A percentile compares a stretch with the other conserved stretches of the same genome.
These are phyloP conservation scores for Peronosclerospora sorghi DNA, from an alignment of 352 stramenopile genomes.

Conservation along the genomic window DNA sequence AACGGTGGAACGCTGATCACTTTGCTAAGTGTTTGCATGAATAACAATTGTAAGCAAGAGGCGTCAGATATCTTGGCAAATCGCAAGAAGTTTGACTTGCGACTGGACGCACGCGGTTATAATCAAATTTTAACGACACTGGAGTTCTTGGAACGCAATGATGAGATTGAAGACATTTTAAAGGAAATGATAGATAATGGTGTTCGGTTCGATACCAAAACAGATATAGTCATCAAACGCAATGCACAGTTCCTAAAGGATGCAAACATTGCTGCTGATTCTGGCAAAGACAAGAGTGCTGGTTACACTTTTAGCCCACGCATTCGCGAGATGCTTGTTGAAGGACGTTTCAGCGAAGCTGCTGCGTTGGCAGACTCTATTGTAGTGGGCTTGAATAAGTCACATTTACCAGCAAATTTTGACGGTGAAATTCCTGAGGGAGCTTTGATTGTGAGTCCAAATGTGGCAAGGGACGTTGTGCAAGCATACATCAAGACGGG, in stretches of 20 bases:
- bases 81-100: conserved; percentile 64
- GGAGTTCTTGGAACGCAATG: conserved; percentile 53
- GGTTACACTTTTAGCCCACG: conserved; percentile 27
- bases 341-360: conserved; percentile 25
- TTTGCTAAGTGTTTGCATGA: conserved; percentile 53
- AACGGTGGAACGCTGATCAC: conserved; percentile 58
- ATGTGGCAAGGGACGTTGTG: conserved; percentile 32
- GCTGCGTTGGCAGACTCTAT: conserved; percentile 31
- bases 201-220: conserved; percentile 48
- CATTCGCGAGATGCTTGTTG: conserved; percentile 34
- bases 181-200: conserved; percentile 50
- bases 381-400: conserved; percentile 23
- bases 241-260: conserved; percentile 35
- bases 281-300: conserved; percentile 15
- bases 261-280: conserved; percentile 23
- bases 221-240: conserved; percentile 41
- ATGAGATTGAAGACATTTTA: conserved; percentile 44
- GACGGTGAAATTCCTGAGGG: conserved; percentile 14
- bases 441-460: conserved; percentile 27
- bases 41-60: conserved; percentile 62
- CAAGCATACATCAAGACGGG: conserved; percentile 33
- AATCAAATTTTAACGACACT: conserved; percentile 65
- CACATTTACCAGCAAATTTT: conserved; percentile 29
- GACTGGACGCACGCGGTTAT: conserved; percentile 53
- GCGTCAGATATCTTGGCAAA: conserved; percentile 63